These are phyloP conservation scores for Pestalotiopsis sp. DNA, from an alignment of 2,329 filamentous ascomycete species.

Conservation along the genomic window DNA sequence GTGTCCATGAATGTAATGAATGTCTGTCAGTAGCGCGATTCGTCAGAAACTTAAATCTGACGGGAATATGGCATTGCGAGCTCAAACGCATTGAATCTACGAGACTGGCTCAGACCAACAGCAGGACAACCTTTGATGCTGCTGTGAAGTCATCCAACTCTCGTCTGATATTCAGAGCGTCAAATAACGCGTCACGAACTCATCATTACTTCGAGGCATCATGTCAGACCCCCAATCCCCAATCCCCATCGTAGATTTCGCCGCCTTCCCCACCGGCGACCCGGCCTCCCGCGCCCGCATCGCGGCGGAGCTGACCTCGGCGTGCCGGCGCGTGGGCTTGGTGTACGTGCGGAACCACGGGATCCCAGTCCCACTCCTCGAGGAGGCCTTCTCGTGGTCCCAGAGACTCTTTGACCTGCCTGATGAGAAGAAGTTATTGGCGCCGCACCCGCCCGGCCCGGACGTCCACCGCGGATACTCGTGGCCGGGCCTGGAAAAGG, in stretches of 20 bases:
- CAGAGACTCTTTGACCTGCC: slow-evolving; percentile 33
- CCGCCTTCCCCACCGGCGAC: slow-evolving; percentile 22
- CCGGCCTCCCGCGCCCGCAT: slow-evolving; percentile 22
- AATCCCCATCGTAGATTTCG: slow-evolving; percentile 29
- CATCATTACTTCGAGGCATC: no score
- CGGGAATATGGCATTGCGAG: no score
- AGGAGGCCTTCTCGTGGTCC: slow-evolving; percentile 39
- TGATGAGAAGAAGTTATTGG: slow-evolving; percentile 35
- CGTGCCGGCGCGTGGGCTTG: slow-evolving; percentile 34
- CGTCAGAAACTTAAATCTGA: no score
- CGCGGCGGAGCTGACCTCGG: slow-evolving; percentile 27
- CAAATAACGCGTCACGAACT: no score
- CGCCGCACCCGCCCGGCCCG: slow-evolving; percentile 41
- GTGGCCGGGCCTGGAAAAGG: slow-evolving; percentile 55
- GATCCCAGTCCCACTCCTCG: slow-evolving; percentile 33
- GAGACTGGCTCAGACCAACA: no score
- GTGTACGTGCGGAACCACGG: slow-evolving; percentile 31
- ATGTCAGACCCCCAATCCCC: background rate
- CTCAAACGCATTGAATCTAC: no score
- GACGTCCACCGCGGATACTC: slow-evolving; percentile 57
- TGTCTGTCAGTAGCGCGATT: no score
- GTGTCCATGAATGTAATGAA: no score
- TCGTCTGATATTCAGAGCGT: no score
- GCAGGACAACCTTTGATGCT: no score
- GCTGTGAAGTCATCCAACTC: no score